Base-by-base conservation (phyloP, 768 basidiomycete genomes). In the Paxillus rubicundulus region DNA sequence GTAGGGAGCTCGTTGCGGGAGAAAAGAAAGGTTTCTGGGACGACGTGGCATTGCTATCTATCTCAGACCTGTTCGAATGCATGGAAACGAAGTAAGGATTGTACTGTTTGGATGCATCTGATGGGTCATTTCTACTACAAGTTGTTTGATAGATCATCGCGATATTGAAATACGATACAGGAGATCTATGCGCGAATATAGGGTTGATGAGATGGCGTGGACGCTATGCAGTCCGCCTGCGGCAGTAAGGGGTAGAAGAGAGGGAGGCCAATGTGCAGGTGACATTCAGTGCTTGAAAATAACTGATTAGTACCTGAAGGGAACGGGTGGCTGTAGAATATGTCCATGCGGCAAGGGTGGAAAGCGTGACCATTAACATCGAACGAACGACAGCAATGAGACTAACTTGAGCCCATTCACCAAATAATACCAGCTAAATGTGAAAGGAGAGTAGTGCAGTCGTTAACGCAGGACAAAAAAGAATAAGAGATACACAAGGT, bases 331-430 rank as follows among this genome's bases (percentile, higher is more conserved):
- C 39, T 18, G 38, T 30, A 21, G 20, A 46, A 36, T 43, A 50
- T 58, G 56, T 61, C 51, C 59, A 32, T 55, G 53, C 34, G 34
- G 27, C 20, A 16, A 50, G 24, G 4, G 17, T 53, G 28, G 52
- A 55, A 56, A 59, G 49, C 36, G 53, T 58, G 66, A 68, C 64
- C 62, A 62, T 66, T 59, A 63, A 59, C 54, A 60, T 57, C 8
- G 60, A 63, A 59, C 52, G 53, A 62, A 61, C 44, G 63, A 66
- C 56, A 63, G 63, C 57, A 59, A 50, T 56, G 50, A 53, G 46
- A 57, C 57, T 56, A 50, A 55, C 32, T 52, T 24, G 47, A 49
- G 37, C 55, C 57, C 45, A 54, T 57, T 55, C 50, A 52, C 55
- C 55, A 44, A 62, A 56, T 49, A 55, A 53, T 56, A 62, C 56